Base-by-base conservation (phyloP, 2,329 filamentous ascomycete species). In the Colletotrichum godetiae region DNA sequence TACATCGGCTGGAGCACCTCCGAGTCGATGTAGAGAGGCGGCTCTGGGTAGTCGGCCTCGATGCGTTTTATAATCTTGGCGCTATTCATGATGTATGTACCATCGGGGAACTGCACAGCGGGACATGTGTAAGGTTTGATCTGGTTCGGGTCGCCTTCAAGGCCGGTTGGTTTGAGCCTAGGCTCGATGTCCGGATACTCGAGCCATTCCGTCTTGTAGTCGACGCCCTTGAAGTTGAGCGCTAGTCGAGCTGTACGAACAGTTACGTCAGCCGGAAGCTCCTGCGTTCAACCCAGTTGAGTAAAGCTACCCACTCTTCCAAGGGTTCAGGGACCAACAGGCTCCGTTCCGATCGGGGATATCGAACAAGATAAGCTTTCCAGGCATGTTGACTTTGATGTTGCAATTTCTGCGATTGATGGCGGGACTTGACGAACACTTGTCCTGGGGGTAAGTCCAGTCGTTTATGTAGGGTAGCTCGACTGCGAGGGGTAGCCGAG, bases 131-230 rank as follows among this genome's bases (percentile, higher is more conserved):
- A 92, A 52, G 80, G 75, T 35, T 78, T 78, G 10, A 68, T 52
- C 46, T 81, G 80, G 2, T 80, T 80, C 10, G 82, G 75, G 62
- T 89, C 87, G 24, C 89, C 84, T 19, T 85, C 82, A 64, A 88
- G 78, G 67, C 84, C 85, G 53, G 55, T 10, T 12, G 57, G 83
- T 76, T 89, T 84, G 62, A 94, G 83, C 2, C 80, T 88, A 1
- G 88, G 81, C 69, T 84, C 87, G 73, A 95, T 85, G 46, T 93
- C 88, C 0, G 92, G 92, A 76, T 93, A 94, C 78, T 93, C 91
- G 19, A 91, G 81, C 91, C 91, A 94, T 86, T 91, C 85, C 0
- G 92, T 94, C 78, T 88, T 87, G 83, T 94, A 94, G 58, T 90
- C 86, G 15, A 94, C 80, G 1, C 85, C 84, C 79, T 94, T 94